Evolutionary conservation across 2,329 filamentous ascomycete genomes (phyloP), one percentile per base, ranked within the genome.

Genomic region (Alternaria arbusti): DNA sequence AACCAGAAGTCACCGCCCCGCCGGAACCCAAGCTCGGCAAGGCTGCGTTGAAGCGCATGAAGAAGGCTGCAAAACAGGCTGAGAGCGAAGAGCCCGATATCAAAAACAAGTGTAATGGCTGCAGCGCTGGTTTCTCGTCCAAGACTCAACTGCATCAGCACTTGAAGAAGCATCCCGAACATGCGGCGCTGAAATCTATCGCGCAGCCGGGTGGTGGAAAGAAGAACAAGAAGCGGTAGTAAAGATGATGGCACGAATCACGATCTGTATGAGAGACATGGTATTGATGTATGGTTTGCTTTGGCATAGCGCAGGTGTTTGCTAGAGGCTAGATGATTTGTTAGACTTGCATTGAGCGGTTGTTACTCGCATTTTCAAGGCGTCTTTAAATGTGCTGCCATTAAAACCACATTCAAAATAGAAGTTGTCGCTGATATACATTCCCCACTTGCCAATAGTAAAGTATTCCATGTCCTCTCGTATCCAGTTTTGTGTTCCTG

Each of bases 121-220:
- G 96, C 79, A 87, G 89, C 69, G 93, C 91, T 69, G 86, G 82
- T 0, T 99, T 98, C 81, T 88, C 87, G 0, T 93, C 90, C 2
- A 90, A 89, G 69, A 91, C 87, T 6, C 89, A 88, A 68, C 80
- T 96, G 17, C 95, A 95, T 76, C 83, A 86, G 56, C 93, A 96
- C 78, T 85, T 96, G 61, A 87, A 88, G 65, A 86, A 72, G n/a
- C 80, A 87, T 17, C 70, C 69, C 0, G 82, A 82, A 10, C 92
- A 96, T 81, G 91, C 90, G 6, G 86, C 88, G 28, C 82, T 83
- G 45, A 65, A 73, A 36, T 61, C 65, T 15, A 64, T 63, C 7
- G 49, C 61, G 36, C 36, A 40, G 17, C 15, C 36, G 17, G 63
- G 49, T 25, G 63, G 58, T 2, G 54, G 46, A 12, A 73, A 71